phyloP scores from a whole-genome alignment of 2,329 filamentous ascomycete genomes.

The Coniosporium tulheliwenetii region DNA sequence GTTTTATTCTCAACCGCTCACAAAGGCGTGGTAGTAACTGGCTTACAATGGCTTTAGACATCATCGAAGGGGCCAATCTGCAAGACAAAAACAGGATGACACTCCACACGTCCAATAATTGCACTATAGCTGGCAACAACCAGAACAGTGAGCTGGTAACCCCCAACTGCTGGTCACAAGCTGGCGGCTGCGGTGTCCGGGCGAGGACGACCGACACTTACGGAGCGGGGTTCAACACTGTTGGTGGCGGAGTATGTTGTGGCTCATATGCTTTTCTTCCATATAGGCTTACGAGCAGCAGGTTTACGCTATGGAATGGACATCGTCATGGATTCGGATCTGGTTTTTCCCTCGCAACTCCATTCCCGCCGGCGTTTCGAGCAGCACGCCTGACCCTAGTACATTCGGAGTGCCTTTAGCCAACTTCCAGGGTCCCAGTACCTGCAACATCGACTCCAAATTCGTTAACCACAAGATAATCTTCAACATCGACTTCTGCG shows the following conservation, averaged over 20 bases:
- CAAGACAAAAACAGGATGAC: conserved; percentile 12
- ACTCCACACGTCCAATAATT: conserved; percentile 15
- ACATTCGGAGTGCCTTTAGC: conserved; percentile 47
- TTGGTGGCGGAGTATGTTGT: conserved; percentile 10
- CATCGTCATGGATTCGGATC: conserved; percentile 14
- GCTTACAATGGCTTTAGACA: conserved; percentile 10
- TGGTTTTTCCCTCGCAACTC: conserved; percentile 19
- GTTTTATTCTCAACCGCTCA: background rate
- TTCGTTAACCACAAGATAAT: conserved; percentile 22
- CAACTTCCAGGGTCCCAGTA: conserved; percentile 37
- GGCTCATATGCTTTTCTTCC: background rate
- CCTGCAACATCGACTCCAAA: conserved; percentile 19
- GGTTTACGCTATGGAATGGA: conserved; percentile 20
- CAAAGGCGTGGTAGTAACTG: background rate
- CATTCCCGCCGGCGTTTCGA: conserved; percentile 25
- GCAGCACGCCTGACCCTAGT: conserved; percentile 37
- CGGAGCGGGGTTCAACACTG: conserved; percentile 14
- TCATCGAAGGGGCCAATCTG: conserved; percentile 19
- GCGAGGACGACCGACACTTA: conserved; percentile 12
- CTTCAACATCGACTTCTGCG: conserved; percentile 25
- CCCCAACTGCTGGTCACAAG: conserved; percentile 11
- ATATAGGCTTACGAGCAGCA: background rate
- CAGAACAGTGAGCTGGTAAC: conserved; percentile 12
- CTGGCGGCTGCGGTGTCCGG: conserved; percentile 13
- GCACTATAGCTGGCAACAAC: conserved; percentile 13